Evolutionary conservation across 345 rosid species (phyloP).

Genomic region (Excoecaria cochinchinensis): DNA sequence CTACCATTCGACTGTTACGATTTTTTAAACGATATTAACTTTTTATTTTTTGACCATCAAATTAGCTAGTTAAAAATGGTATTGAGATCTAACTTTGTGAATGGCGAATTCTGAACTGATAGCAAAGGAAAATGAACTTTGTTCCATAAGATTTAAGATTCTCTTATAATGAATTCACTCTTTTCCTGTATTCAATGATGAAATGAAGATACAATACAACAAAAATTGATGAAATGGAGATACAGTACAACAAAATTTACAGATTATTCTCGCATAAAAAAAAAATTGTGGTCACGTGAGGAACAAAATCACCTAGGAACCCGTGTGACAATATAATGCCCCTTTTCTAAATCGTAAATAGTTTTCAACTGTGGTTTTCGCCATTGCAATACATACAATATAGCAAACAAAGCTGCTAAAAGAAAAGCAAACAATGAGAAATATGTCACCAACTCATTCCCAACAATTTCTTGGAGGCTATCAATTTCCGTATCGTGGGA

Average conservation of each 20-base stretch:
- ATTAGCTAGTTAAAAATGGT: no score
- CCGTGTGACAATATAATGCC: constrained; percentile 36
- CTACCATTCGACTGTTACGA: no score
- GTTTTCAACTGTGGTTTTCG: constrained; percentile 41
- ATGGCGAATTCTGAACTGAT: no score
- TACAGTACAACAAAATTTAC: constrained; percentile 10
- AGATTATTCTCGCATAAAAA: constrained; percentile 11
- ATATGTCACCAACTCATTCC: constrained; percentile 38
- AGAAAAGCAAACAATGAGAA: constrained; percentile 43
- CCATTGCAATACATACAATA: constrained; percentile 32
- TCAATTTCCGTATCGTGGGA: constrained; percentile 20
- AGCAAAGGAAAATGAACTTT: no score
- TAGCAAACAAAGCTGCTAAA: constrained; percentile 36
- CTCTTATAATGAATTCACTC: not conserved
- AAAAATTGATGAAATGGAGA: not conserved
- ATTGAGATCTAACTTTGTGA: no score
- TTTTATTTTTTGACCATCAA: no score
- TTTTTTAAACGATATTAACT: no score
- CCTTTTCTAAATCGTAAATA: constrained; percentile 40
- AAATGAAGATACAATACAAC: constrained; percentile 2
- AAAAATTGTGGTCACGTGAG: not conserved
- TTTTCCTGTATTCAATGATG: not conserved
- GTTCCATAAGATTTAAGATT: no score
- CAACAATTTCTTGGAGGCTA: constrained; percentile 33
- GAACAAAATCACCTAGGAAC: constrained; percentile 27